Percentiles rank a stretch among this genome's conserved stretches.
phyloP scores from a whole-genome alignment of 495 filamentous ascomycete genomes.

The Talaromyces proteolyticus region DNA sequence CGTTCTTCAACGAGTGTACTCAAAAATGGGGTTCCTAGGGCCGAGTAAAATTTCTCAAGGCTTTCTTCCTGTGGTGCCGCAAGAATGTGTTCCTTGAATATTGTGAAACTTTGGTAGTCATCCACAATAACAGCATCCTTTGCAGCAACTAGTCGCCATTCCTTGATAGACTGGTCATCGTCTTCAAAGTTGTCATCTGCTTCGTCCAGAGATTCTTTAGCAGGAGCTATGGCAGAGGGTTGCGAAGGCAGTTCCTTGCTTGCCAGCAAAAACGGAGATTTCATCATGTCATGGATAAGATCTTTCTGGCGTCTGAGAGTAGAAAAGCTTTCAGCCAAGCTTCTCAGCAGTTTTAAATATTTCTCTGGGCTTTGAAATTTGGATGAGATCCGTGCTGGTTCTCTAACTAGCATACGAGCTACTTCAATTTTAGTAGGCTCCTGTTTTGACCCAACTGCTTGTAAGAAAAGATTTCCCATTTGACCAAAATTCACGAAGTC shows the following conservation, averaged over 20 bases:
- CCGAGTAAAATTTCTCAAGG: conserved; percentile 76
- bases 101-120: conserved; percentile 74
- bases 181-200: conserved; percentile 53
- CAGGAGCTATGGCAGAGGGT: conserved; percentile 21
- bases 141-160: conserved; percentile 67
- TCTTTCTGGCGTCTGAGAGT: conserved; percentile 71
- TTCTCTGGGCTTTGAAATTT: conserved; percentile 74
- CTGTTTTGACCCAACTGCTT: conserved; percentile 79
- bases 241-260: conserved; percentile 62
- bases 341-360: conserved; percentile 75
- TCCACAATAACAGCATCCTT: conserved; percentile 74
- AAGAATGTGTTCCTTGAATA: conserved; percentile 76
- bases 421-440: conserved; percentile 86
- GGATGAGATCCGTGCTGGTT: conserved; percentile 73
- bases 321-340: conserved; percentile 62
- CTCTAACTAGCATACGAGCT: conserved; percentile 66
- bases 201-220: conserved; percentile 16
- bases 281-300: conserved; percentile 68
- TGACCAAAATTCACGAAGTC: conserved; percentile 92
- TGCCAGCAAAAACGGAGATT: conserved; percentile 71
- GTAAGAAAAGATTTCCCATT: conserved; percentile 81
- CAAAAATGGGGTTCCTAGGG: conserved; percentile 38
- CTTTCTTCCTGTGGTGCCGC: conserved; percentile 83
- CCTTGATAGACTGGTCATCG: conserved; percentile 65
- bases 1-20: conserved; percentile 41